Evolutionary conservation across 2,329 filamentous ascomycete genomes (phyloP).

Genomic region (Diaporthe ampelina): DNA sequence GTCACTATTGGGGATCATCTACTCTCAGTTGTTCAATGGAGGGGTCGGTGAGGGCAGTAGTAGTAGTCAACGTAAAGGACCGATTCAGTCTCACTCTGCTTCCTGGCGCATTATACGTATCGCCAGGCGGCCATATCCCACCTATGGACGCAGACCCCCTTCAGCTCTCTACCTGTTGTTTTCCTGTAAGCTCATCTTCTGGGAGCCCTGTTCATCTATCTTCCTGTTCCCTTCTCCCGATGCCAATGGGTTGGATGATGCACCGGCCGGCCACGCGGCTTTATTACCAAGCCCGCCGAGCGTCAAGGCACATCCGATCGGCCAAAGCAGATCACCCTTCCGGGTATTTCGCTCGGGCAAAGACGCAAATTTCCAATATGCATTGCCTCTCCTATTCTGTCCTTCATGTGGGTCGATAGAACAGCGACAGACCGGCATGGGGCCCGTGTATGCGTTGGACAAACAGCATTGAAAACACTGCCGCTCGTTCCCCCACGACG

Average conservation of each 20-base stretch:
- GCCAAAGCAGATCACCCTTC: not conserved
- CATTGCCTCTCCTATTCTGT: not conserved
- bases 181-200: not conserved
- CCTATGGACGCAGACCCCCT: conserved; percentile 6
- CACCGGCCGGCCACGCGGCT: conserved; percentile 26
- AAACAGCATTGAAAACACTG: not conserved
- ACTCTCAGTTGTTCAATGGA: not conserved
- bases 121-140: not conserved
- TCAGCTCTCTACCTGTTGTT: not conserved
- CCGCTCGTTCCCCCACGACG: not conserved
- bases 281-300: conserved; percentile 27
- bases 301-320: conserved; percentile 14
- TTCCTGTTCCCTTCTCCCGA: not conserved
- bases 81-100: conserved; percentile 4
- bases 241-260: not conserved
- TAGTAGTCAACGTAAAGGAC: not conserved
- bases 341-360: conserved; percentile 1
- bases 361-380: not conserved
- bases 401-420: not conserved
- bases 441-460: not conserved
- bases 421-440: not conserved
- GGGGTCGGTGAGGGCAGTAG: conserved; percentile 18
- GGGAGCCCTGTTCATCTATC: not conserved
- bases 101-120: conserved; percentile 6
- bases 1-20: not conserved